Base-by-base conservation (phyloP, 106 monocot genomes). In the Allium sativum region DNA sequence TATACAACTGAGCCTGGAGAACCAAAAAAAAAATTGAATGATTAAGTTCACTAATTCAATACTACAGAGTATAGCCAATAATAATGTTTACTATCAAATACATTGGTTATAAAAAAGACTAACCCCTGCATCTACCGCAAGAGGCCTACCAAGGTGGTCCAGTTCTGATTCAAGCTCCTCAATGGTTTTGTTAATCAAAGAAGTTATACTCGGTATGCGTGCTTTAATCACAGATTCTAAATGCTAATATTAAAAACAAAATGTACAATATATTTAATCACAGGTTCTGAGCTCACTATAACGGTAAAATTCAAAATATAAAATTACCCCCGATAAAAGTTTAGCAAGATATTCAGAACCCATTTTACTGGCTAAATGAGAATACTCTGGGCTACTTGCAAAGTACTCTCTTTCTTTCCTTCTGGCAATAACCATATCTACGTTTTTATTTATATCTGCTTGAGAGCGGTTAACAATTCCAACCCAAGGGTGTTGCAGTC, bases 281-380 rank as follows among this genome's bases (percentile, higher is more conserved):
- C 17, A 40, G 11, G 41, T 21, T 40, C 40, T 40, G 46, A 50
- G 31, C 40, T 50, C 17, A 62, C 16, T 43, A 44, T 8, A 60
- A 19, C 48, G 16, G 18, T 10, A 48, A 12, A 62, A 6, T 45
- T 46, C 8, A 18, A 62, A 6, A 12, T 19, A 50, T 22, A 6
- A 5, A 44, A 1, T 22, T 81, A 89, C 89, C 78, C 43, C 56
- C 31, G 89, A 89, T 40, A 89, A 81, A 71, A 89, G 81, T 69
- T 81, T 89, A n/a, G 89, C 89, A 50, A 89, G 81, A 71, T 89
- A 89, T 72, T 89, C 89, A 42, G 89, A 89, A 58, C 89, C 89
- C 89, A 89, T 89, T 81, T 84, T 89, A 80, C 62, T 89, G 17
- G 89, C 67, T 51, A 89, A 81, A 48, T 89, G 89, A 40, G 84